phyloP scores from a whole-genome alignment of 306 rosid species.

The Pyrus bretschneideri region DNA sequence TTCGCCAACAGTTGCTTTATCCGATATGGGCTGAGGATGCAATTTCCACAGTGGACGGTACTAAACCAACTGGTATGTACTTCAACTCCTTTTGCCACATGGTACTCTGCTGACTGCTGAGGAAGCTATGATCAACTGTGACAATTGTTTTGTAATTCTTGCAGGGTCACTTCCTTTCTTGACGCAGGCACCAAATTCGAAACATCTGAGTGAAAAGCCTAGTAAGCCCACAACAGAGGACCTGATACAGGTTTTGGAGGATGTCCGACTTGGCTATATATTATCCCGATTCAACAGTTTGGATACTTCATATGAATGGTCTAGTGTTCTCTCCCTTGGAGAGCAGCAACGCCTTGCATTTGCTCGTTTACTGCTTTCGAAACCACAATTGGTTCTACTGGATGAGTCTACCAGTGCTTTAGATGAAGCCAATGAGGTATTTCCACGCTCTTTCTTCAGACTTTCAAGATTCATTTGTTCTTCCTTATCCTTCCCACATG shows the following conservation, averaged over 20 bases:
- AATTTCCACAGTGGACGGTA: constrained; percentile 30
- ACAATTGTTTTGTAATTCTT: constrained; percentile 2
- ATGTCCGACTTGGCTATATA: constrained; percentile 74
- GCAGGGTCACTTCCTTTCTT: constrained; percentile 76
- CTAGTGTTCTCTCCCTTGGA: constrained; percentile 96
- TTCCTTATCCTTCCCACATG: not conserved
- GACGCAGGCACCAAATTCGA: constrained; percentile 32
- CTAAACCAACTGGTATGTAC: constrained; percentile 36
- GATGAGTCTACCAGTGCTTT: constrained; percentile 95
- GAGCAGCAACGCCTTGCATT: constrained; percentile 98
- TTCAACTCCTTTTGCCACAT: not conserved
- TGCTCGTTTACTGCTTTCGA: constrained; percentile 84
- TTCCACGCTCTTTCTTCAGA: not conserved
- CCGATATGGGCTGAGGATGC: constrained; percentile 74
- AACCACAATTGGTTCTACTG: constrained; percentile 67
- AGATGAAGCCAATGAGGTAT: constrained; percentile 93
- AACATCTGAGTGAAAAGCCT: constrained; percentile 25
- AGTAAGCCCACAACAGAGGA: constrained; percentile 66
- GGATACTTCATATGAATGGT: constrained; percentile 80
- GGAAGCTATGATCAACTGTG: not conserved
- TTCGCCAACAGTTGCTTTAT: constrained; percentile 86
- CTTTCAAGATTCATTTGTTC: constrained; percentile 2
- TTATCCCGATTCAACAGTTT: constrained; percentile 63
- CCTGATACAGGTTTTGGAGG: constrained; percentile 60
- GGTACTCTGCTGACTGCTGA: not conserved